A percentile compares a stretch with the other conserved stretches of the same genome.
Evolutionary conservation across 78 protist species (phyloP).

Genomic region (Reticulomyxa filosa): DNA sequence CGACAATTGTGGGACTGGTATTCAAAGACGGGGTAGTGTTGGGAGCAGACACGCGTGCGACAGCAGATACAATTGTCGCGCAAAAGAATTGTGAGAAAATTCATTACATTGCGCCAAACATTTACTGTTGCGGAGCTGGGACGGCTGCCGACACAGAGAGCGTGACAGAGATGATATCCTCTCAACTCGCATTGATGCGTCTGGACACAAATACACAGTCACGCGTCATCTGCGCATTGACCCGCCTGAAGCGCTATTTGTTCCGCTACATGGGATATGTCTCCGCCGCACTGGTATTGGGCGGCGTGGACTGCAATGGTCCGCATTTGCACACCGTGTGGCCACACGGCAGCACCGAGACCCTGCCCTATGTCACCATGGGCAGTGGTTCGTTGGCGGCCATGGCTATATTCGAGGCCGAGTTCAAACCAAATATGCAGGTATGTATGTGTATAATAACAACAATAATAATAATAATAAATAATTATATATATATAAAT

Average conservation of each 20-base stretch:
- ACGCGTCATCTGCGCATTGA: slow-evolving; percentile 73
- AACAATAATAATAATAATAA: slow-evolving; percentile 28
- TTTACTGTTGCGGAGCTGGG: slow-evolving; percentile 98
- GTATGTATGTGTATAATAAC: slow-evolving; percentile 23
- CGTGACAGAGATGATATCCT: slow-evolving; percentile 23
- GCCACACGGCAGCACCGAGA: slow-evolving; percentile 82
- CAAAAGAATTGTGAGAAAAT: slow-evolving; percentile 96
- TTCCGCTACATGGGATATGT: slow-evolving; percentile 70
- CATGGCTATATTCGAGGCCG: slow-evolving; percentile 21
- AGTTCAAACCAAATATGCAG: not conserved
- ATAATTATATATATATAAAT: not conserved
- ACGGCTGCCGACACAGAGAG: slow-evolving; percentile 95
- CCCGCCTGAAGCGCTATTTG: slow-evolving; percentile 62
- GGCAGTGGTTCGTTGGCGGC: slow-evolving; percentile 96
- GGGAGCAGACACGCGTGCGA: slow-evolving; percentile 96
- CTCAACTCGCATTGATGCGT: slow-evolving; percentile 40
- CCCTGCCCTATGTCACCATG: slow-evolving; percentile 89
- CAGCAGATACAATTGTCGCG: slow-evolving; percentile 83
- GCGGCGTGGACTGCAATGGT: slow-evolving; percentile 85
- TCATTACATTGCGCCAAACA: slow-evolving; percentile 90
- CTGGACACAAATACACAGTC: slow-evolving; percentile 42
- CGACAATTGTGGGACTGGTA: slow-evolving; percentile 87
- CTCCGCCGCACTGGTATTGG: slow-evolving; percentile 84
- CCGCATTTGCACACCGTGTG: slow-evolving; percentile 61
- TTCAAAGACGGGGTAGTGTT: slow-evolving; percentile 86